Conservation (phyloP, 2,329 filamentous ascomycete species). For the Stagonosporopsis cucurbitacearum region DNA sequence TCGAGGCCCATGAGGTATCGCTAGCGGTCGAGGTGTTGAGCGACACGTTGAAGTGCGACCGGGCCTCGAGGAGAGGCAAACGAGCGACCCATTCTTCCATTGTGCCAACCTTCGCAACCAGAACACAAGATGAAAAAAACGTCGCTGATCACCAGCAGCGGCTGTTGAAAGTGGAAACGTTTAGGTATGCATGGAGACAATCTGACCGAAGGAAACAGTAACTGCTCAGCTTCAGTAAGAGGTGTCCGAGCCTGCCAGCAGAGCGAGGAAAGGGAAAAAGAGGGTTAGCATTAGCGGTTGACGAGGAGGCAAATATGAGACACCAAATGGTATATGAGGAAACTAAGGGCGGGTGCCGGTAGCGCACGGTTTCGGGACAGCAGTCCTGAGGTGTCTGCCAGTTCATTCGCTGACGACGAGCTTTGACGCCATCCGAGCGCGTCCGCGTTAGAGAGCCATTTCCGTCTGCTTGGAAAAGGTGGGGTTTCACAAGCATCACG, state of each 20-base stretch:
- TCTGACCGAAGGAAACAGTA: conserved; percentile 44
- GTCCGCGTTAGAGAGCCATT: conserved; percentile 36
- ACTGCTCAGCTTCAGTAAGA: conserved; percentile 46
- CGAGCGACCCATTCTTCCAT: conserved; percentile 48
- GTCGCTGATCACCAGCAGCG: conserved; percentile 51
- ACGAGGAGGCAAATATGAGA: conserved; percentile 48
- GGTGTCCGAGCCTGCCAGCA: conserved; percentile 51
- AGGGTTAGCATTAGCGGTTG: conserved; percentile 47
- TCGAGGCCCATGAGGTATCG: conserved; percentile 39
- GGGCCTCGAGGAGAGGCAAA: conserved; percentile 41
- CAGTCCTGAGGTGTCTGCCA: conserved; percentile 48
- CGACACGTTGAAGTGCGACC: conserved; percentile 49
- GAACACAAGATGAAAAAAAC: conserved; percentile 40
- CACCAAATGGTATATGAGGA: conserved; percentile 50
- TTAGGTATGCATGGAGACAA: conserved; percentile 49
- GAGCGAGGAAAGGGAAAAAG: conserved; percentile 45
- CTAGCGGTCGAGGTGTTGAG: conserved; percentile 41
- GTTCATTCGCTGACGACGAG: conserved; percentile 35
- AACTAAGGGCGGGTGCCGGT: conserved; percentile 39
- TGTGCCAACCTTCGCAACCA: conserved; percentile 38
- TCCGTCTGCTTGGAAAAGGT: conserved; percentile 40
- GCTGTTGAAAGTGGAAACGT: conserved; percentile 40
- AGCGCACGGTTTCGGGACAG: conserved; percentile 48
- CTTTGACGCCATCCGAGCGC: conserved; percentile 37
- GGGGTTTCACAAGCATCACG: conserved; percentile 45